These are phyloP conservation scores for Phtheirospermum japonicum DNA, from an alignment of 257 asterid species.

Conservation along the genomic window DNA sequence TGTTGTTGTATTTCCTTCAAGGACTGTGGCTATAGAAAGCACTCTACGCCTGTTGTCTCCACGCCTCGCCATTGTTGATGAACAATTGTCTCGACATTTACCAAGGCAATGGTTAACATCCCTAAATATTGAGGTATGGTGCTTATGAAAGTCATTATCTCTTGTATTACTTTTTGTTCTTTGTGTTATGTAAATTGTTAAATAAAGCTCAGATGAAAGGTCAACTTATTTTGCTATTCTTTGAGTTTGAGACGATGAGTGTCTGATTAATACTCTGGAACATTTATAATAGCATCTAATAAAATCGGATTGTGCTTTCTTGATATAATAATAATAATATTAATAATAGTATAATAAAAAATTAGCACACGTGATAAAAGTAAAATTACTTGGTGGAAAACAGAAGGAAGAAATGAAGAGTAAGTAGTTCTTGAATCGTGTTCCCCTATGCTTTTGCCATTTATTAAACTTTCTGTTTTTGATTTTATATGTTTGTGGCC, in stretches of 20 bases:
- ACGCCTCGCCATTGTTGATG: constrained; percentile 88
- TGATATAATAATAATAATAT: no score
- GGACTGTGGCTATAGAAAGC: constrained; percentile 89
- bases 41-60: constrained; percentile 81
- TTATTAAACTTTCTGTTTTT: background rate
- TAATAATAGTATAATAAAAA: no score
- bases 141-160: constrained; percentile 20
- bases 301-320: background rate
- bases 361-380: no score
- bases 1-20: constrained; percentile 82
- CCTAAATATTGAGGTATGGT: constrained; percentile 62
- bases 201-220: constrained; percentile 7
- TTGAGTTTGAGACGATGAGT: background rate
- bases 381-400: no score
- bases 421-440: background rate
- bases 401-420: constrained; percentile 9
- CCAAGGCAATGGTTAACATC: constrained; percentile 91
- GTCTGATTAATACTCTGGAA: constrained; percentile 6
- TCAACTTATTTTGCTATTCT: constrained; percentile 1
- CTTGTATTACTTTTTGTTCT: constrained; percentile 17
- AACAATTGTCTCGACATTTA: constrained; percentile 65
- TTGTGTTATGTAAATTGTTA: constrained; percentile 13
- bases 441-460: background rate
- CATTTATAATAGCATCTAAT: background rate
- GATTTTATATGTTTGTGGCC: constrained; percentile 15